Conservation (phyloP, 306 rosid species). For the Vicia sativa region DNA sequence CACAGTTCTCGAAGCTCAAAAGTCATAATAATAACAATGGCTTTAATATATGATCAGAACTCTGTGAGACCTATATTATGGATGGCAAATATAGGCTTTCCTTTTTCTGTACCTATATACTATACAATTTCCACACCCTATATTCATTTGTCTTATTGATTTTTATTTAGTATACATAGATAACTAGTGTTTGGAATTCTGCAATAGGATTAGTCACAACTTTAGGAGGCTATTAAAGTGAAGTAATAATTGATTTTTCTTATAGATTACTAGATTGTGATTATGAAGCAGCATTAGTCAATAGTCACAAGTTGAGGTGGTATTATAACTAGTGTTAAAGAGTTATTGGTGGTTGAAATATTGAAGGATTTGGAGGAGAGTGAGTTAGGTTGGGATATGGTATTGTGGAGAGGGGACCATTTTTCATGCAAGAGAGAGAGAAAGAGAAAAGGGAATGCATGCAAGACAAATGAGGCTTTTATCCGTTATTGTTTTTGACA, state of each 20-base stretch:
- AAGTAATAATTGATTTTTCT: constrained; percentile 1
- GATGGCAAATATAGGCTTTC: constrained; percentile 53
- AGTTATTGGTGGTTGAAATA: constrained; percentile 26
- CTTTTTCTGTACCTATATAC: constrained; percentile 47
- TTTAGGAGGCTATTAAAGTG: constrained; percentile 37
- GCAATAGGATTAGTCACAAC: constrained; percentile 8
- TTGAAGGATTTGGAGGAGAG: constrained; percentile 9
- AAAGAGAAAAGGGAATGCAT: constrained; percentile 39
- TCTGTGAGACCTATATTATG: constrained; percentile 53
- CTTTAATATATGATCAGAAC: constrained; percentile 49
- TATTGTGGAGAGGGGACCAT: constrained; percentile 44
- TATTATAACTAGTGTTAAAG: neutral
- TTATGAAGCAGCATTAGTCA: neutral
- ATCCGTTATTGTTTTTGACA: constrained; percentile 40
- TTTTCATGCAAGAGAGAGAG: constrained; percentile 44
- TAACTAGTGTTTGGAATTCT: constrained; percentile 4
- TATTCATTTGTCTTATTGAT: constrained; percentile 21
- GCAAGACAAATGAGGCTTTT: constrained; percentile 54
- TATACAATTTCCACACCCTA: constrained; percentile 40
- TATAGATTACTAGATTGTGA: neutral
- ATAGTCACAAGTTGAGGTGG: constrained; percentile 27
- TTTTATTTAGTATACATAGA: neutral
- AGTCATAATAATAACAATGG: constrained; percentile 59
- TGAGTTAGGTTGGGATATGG: neutral
- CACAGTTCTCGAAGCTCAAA: constrained; percentile 69